Percentiles rank a stretch among this genome's conserved stretches.
Conservation (phyloP, 192 early-diverging fungal species). For the Backusella psychrophila region DNA sequence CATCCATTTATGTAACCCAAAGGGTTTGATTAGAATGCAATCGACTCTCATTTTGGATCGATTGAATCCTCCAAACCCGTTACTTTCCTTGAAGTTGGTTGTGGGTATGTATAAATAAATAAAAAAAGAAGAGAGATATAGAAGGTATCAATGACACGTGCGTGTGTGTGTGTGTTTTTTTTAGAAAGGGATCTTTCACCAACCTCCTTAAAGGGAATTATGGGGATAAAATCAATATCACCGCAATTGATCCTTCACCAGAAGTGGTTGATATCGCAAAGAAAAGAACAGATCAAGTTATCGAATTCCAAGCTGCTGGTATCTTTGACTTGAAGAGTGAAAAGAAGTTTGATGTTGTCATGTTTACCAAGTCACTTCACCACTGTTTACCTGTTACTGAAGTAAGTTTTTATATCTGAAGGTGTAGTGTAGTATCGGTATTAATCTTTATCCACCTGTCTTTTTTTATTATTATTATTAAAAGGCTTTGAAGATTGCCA, state of each 20-base stretch:
- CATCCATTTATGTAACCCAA: background rate
- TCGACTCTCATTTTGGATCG: background rate
- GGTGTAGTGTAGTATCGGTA: background rate
- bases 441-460: background rate
- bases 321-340: constrained; percentile 14
- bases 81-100: constrained; percentile 4
- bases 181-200: background rate
- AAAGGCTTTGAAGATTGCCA: constrained; percentile 7
- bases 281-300: background rate
- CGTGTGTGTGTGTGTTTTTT: background rate
- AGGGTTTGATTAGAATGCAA: background rate
- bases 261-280: background rate
- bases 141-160: background rate
- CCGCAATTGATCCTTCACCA: background rate
- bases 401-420: background rate
- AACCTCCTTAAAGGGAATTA: background rate
- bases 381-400: constrained; percentile 11
- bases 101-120: background rate
- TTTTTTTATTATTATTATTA: background rate
- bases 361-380: constrained; percentile 25
- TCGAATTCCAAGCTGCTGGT: background rate
- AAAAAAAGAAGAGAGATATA: background rate
- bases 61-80: background rate
- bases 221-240: background rate
- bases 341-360: constrained; percentile 14